A percentile compares a stretch with the other conserved stretches of the same genome.
phyloP scores from a whole-genome alignment of 768 basidiomycete species.

The Rhodotorula diobovata region DNA sequence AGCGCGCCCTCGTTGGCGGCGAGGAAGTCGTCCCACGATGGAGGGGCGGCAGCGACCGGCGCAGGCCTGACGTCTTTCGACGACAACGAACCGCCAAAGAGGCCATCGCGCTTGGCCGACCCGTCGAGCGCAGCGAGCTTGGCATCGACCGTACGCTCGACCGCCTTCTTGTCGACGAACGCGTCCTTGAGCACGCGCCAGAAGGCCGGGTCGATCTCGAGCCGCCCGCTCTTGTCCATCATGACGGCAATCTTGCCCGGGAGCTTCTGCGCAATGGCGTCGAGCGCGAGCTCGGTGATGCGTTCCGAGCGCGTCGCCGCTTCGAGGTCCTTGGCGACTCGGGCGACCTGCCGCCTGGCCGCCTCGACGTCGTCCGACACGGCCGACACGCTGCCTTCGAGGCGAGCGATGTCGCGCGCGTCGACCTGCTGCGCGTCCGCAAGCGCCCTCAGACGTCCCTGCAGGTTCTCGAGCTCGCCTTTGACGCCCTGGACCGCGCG shows the following conservation, averaged over 20 bases:
- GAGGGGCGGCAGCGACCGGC: not conserved
- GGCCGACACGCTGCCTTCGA: not conserved
- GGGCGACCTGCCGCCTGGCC: slow-evolving; percentile 40
- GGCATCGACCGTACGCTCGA: slow-evolving; percentile 29
- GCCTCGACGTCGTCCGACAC: slow-evolving; percentile 1
- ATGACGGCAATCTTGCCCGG: slow-evolving; percentile 49
- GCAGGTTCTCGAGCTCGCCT: slow-evolving; percentile 41
- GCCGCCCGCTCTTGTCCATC: slow-evolving; percentile 42
- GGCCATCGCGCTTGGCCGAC: slow-evolving; percentile 8
- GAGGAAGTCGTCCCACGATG: slow-evolving; percentile 45
- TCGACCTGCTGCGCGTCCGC: slow-evolving; percentile 1
- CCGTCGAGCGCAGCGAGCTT: slow-evolving; percentile 18
- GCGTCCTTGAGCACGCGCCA: slow-evolving; percentile 50
- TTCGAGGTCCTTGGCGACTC: slow-evolving; percentile 44
- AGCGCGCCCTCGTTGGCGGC: slow-evolving; percentile 46
- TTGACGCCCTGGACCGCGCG: slow-evolving; percentile 10
- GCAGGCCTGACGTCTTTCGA: slow-evolving; percentile 7
- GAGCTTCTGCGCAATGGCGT: slow-evolving; percentile 47
- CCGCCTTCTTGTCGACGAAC: slow-evolving; percentile 45
- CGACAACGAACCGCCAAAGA: slow-evolving; percentile 12
- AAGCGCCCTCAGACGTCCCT: slow-evolving; percentile 42
- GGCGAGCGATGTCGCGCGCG: not conserved
- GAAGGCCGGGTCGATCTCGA: slow-evolving; percentile 50
- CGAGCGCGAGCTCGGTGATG: slow-evolving; percentile 41
- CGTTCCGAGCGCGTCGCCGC: slow-evolving; percentile 44